Conservation (phyloP, 352 stramenopile genomes). For the Phytophthora pistaciae region DNA sequence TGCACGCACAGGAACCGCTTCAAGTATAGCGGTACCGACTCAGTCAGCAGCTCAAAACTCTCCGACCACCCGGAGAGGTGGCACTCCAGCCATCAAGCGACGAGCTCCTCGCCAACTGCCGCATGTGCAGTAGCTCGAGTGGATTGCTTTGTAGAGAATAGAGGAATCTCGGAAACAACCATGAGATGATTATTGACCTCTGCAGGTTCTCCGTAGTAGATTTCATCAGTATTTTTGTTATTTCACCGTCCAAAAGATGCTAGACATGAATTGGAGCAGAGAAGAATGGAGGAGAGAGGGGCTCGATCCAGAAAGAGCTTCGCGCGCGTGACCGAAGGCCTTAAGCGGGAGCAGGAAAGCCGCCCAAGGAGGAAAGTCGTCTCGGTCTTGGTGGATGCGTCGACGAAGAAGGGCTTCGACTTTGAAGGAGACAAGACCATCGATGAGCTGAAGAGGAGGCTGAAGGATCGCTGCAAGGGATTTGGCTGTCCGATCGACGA, state of each 20-base stretch:
- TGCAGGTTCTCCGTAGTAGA: too few species aligned
- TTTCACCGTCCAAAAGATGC: too few species aligned
- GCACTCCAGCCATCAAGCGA: conserved; percentile 33
- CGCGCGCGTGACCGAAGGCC: too few species aligned
- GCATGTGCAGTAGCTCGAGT: conserved; percentile 26
- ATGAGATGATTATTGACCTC: too few species aligned
- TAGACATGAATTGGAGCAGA: too few species aligned
- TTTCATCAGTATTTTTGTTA: too few species aligned
- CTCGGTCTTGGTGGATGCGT: background rate
- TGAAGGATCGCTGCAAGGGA: background rate
- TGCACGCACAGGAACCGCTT: conserved; percentile 21
- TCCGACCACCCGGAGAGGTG: conserved; percentile 8
- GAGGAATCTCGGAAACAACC: too few species aligned
- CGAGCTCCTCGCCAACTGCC: conserved; percentile 29
- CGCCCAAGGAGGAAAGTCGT: background rate
- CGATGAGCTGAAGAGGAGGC: background rate
- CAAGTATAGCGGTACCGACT: background rate
- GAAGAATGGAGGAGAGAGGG: too few species aligned
- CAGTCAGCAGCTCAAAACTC: conserved; percentile 5
- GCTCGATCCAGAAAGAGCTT: too few species aligned
- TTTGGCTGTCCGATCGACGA: background rate
- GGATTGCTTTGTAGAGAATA: background rate
- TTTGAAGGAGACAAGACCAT: background rate
- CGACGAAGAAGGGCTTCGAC: background rate
- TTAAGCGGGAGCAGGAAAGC: too few species aligned